These are phyloP conservation scores for Beauveria medogensis DNA, from an alignment of 2,329 filamentous ascomycete genomes.

Conservation along the genomic window DNA sequence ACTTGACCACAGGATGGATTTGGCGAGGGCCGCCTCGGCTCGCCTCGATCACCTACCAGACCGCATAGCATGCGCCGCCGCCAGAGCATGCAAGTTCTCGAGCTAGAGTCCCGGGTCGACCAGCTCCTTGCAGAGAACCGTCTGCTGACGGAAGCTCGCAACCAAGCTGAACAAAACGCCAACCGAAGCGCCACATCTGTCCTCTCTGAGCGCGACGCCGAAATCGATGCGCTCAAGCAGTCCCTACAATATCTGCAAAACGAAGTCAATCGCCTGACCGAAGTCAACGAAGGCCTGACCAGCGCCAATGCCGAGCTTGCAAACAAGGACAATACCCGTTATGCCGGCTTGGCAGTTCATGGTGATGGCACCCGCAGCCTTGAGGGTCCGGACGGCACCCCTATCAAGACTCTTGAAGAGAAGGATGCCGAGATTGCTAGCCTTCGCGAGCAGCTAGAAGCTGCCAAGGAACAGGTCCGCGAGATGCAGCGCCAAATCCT, in stretches of 20 bases:
- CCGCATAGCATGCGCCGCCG: conserved; percentile 93
- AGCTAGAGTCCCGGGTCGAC: conserved; percentile 80
- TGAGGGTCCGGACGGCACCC: conserved; percentile 56
- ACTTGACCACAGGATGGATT: conserved; percentile 66
- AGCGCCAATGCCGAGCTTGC: conserved; percentile 71
- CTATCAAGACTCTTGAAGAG: conserved; percentile 57
- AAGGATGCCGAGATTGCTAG: conserved; percentile 79
- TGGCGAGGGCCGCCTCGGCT: conserved; percentile 79
- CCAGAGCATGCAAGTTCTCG: conserved; percentile 94
- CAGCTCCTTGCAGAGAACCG: conserved; percentile 81
- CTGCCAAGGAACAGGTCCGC: conserved; percentile 56
- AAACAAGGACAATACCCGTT: conserved; percentile 65
- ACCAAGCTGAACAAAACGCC: conserved; percentile 58
- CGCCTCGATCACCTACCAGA: conserved; percentile 84
- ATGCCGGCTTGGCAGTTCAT: conserved; percentile 58
- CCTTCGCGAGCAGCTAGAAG: conserved; percentile 69
- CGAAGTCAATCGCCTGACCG: conserved; percentile 71
- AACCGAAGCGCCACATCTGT: conserved; percentile 59
- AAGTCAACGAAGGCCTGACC: conserved; percentile 73
- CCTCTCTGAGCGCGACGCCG: conserved; percentile 73
- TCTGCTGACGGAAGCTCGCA: conserved; percentile 63
- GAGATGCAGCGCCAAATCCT: conserved; percentile 47
- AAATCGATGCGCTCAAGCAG: conserved; percentile 75
- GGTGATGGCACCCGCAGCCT: conserved; percentile 60
- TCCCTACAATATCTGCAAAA: conserved; percentile 73